A percentile compares a stretch with the other conserved stretches of the same genome.
Evolutionary conservation across 2,329 filamentous ascomycete species (phyloP).

Genomic region (Penicillium sp.): DNA sequence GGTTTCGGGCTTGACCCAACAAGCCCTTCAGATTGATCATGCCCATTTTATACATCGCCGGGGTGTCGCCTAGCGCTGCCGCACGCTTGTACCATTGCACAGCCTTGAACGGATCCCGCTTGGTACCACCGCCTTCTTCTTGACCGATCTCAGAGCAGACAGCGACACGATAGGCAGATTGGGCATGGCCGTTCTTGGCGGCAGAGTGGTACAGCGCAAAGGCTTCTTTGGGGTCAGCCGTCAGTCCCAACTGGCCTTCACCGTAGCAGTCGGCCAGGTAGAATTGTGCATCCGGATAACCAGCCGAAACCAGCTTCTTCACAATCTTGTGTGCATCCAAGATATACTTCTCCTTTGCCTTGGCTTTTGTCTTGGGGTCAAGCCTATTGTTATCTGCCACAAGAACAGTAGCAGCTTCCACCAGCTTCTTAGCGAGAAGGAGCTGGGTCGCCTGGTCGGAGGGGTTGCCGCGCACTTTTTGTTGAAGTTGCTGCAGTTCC

Average conservation of each 20-base stretch:
- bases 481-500: constrained; percentile 73
- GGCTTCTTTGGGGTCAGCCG: constrained; percentile 84
- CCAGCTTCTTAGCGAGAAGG: constrained; percentile 73
- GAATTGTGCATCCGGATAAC: constrained; percentile 87
- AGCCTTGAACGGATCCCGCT: constrained; percentile 85
- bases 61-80: constrained; percentile 82
- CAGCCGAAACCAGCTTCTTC: constrained; percentile 75
- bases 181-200: constrained; percentile 81
- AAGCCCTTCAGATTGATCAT: constrained; percentile 94
- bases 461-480: constrained; percentile 67
- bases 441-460: constrained; percentile 70
- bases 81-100: constrained; percentile 98
- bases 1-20: constrained; percentile 79
- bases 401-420: constrained; percentile 79
- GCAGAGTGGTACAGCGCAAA: constrained; percentile 92
- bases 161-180: constrained; percentile 87
- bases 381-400: constrained; percentile 71
- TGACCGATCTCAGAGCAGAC: constrained; percentile 96
- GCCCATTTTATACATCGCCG: constrained; percentile 97
- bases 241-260: constrained; percentile 72
- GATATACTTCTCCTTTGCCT: constrained; percentile 76
- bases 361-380: constrained; percentile 62
- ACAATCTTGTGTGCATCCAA: constrained; percentile 85
- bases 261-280: constrained; percentile 87
- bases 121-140: constrained; percentile 89